Base-by-base conservation (phyloP, 176 grass and related monocot genomes). In the Oryza australiensis region DNA sequence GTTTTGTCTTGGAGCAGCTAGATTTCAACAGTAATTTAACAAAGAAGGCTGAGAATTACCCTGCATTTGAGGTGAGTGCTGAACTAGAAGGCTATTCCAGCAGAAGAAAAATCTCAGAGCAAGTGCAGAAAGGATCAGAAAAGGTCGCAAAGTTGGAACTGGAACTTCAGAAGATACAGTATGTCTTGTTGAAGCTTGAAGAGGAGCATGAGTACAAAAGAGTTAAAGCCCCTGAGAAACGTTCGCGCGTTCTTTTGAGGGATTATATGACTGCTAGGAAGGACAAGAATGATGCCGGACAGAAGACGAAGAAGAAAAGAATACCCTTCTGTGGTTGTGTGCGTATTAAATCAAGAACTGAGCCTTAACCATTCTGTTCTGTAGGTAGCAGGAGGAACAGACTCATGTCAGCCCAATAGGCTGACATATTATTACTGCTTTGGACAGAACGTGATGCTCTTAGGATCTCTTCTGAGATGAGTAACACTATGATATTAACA, bases 141-240 rank as follows among this genome's bases (percentile, higher is more conserved):
- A 89, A 89, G 77, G 76, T 94, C 34, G 89, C 66, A 12, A 79
- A 77, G 72, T 80, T 94, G 65, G 89, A 94, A 59, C 33, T 94
- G 51, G 89, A 94, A 45, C 42, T 94, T 77, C 89, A 94, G 78
- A 92, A 94, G 70, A 85, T 92, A 49, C 84, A 92, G 42, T 94
- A 94, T 69, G 75, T 89, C 42, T 72, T 92, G 81, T 69, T 87
- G 60, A 94, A 89, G 34, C 86, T 94, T 42, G 86, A 92, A 71
- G 89, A 94, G 43, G 87, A 86, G 72, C 77, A 82, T 30, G 63
- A 87, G 67, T 82, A 81, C 64, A 84, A 74, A 66, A 91, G 69
- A 27, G 70, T 35, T 7, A 91, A 63, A 84, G 26, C 53, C 49
- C 29, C 72, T 20, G 89, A 94, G n/a, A 87, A 79, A 84, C 70